These are phyloP conservation scores for Hyphodiscus hymeniophilus DNA, from an alignment of 495 filamentous ascomycete species.

Conservation along the genomic window DNA sequence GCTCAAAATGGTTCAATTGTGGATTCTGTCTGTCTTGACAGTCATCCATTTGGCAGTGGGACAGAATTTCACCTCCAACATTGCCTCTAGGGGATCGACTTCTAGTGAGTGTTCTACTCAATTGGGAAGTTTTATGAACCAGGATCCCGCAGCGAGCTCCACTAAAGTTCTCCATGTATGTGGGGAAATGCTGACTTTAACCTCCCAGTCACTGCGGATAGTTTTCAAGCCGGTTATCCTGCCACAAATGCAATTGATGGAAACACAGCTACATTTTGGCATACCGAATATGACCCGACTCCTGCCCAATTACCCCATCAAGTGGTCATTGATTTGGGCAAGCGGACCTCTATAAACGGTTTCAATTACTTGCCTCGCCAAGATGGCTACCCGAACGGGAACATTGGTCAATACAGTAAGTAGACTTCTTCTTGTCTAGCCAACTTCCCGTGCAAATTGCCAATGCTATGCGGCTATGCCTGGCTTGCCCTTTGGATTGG, in stretches of 20 bases:
- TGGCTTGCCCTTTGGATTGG: background rate
- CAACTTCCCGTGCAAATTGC: background rate
- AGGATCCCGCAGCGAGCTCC: no score
- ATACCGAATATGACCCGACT: conserved; percentile 21
- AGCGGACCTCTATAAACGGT: conserved; percentile 9
- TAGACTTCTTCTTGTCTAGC: background rate
- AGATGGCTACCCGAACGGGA: conserved; percentile 24
- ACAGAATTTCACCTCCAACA: no score
- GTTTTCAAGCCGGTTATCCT: conserved; percentile 20
- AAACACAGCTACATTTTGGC: conserved; percentile 22
- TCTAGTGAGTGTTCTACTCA: no score
- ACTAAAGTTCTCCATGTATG: no score
- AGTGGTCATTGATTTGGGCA: conserved; percentile 27
- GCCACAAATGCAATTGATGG: conserved; percentile 23
- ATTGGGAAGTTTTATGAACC: no score
- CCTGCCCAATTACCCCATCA: conserved; percentile 21
- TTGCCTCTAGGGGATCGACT: no score
- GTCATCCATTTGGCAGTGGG: no score
- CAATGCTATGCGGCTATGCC: background rate
- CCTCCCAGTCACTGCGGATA: conserved; percentile 26
- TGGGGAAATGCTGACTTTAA: no score
- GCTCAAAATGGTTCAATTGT: no score
- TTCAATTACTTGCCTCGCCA: conserved; percentile 24
- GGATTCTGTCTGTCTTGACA: no score
- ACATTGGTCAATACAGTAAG: conserved; percentile 31